phyloP scores from a whole-genome alignment of 1,284 basidiomycete species.

The Ganoderma meredithae region DNA sequence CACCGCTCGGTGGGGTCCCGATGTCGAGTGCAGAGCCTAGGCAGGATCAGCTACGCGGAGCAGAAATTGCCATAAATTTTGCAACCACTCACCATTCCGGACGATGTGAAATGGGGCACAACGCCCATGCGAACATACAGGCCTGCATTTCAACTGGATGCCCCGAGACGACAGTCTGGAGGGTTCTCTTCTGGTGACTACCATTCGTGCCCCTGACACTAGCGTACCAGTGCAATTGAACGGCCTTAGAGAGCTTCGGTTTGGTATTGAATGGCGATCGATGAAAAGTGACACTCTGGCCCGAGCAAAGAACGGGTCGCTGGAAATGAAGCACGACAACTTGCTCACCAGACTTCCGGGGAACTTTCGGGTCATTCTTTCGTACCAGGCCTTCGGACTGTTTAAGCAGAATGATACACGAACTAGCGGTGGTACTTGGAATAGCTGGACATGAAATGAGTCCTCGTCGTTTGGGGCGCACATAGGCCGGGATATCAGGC shows the following conservation, averaged over 20 bases:
- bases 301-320: not conserved
- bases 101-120: not conserved
- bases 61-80: not conserved
- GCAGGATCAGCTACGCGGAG: not conserved
- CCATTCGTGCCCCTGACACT: not conserved
- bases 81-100: not conserved
- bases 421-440: not conserved
- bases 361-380: conserved; percentile 8
- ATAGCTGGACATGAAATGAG: not conserved
- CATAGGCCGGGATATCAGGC: not conserved
- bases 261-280: not conserved
- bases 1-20: not conserved
- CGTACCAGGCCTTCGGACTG: not conserved
- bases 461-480: not conserved
- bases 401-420: not conserved
- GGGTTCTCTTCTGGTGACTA: not conserved
- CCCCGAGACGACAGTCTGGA: not conserved
- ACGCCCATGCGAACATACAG: not conserved
- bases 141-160: not conserved
- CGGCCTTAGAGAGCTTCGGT: not conserved
- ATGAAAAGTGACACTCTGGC: not conserved
- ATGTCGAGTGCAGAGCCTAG: not conserved
- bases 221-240: not conserved
- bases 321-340: conserved; percentile 38
- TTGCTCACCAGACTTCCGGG: conserved; percentile 31